phyloP scores from a whole-genome alignment of 2,329 filamentous ascomycete genomes.

The Ceratocystis papillata region DNA sequence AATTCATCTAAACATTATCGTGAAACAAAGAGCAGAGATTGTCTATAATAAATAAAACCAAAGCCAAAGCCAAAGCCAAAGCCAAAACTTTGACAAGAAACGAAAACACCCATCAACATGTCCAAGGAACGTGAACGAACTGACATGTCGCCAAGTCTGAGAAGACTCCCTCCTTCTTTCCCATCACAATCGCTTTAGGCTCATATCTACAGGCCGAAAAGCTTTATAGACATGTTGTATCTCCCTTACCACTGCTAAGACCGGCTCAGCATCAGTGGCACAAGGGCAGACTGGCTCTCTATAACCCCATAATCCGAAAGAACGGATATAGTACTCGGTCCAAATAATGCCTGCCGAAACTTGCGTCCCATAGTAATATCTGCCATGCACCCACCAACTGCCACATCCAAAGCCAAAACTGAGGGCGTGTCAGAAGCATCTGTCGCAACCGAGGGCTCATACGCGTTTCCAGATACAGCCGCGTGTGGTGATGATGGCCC shows the following conservation, averaged over 20 bases:
- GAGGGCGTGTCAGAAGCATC: neutral
- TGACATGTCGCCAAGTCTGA: no score
- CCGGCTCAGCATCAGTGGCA: constrained; percentile 51
- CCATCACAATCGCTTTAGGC: no score
- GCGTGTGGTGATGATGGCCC: neutral
- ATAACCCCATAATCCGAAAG: constrained; percentile 38
- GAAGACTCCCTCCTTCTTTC: no score
- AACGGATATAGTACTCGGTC: constrained; percentile 32
- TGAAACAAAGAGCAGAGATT: constrained; percentile 15
- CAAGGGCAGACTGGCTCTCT: constrained; percentile 44
- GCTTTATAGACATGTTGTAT: neutral
- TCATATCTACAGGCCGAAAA: neutral
- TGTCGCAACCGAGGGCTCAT: neutral
- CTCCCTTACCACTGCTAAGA: constrained; percentile 27
- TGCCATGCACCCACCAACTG: constrained; percentile 15
- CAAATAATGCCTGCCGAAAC: constrained; percentile 38
- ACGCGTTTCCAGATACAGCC: neutral
- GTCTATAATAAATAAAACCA: neutral
- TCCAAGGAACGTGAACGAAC: neutral
- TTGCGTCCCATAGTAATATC: constrained; percentile 32
- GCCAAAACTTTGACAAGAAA: neutral
- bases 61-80: constrained; percentile 7
- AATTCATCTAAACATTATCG: neutral
- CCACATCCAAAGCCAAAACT: constrained; percentile 1
- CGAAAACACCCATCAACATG: neutral